A percentile compares a stretch with the other conserved stretches of the same genome.
These are phyloP conservation scores for Cryptococcus sp. DNA, from an alignment of 1,284 basidiomycete species.

Conservation along the genomic window DNA sequence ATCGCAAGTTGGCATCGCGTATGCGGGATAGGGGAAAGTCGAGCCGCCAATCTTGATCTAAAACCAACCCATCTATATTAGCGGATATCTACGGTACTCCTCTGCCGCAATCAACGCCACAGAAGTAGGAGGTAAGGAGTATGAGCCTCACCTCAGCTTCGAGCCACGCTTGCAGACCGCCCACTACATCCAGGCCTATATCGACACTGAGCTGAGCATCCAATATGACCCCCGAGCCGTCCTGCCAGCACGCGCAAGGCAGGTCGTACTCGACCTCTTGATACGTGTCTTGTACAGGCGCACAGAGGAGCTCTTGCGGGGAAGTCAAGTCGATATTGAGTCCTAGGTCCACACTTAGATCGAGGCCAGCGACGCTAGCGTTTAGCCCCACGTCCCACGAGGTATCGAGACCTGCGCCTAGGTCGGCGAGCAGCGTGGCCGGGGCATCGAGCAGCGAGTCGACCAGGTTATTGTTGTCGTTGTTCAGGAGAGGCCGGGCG, in stretches of 20 bases:
- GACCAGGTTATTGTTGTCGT: background rate
- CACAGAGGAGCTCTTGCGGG: slow-evolving; percentile 16
- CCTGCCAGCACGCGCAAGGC: slow-evolving; percentile 20
- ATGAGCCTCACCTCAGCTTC: slow-evolving; percentile 18
- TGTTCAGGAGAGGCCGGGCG: background rate
- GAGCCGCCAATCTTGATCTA: slow-evolving; percentile 22
- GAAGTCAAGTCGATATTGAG: slow-evolving; percentile 14
- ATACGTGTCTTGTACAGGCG: slow-evolving; percentile 11
- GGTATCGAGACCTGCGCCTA: too few species aligned
- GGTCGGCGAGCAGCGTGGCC: background rate
- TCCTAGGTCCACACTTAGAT: slow-evolving; percentile 5
- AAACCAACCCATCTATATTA: too few species aligned
- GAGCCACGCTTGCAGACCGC: slow-evolving; percentile 19
- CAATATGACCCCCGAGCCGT: slow-evolving; percentile 15
- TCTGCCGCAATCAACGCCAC: too few species aligned
- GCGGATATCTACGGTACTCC: too few species aligned
- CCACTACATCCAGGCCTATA: slow-evolving; percentile 19
- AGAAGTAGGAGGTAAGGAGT: too few species aligned
- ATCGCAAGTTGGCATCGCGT: slow-evolving; percentile 21
- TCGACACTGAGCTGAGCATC: slow-evolving; percentile 18
- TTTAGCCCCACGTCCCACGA: slow-evolving; percentile 1
- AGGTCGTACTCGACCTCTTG: slow-evolving; percentile 13
- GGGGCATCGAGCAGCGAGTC: background rate
- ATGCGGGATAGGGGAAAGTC: slow-evolving; percentile 16
- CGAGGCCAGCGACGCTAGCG: background rate